A percentile compares a stretch with the other conserved stretches of the same genome.
phyloP scores from a whole-genome alignment of 805 yeast genomes.

The Hanseniaspora meyeri region DNA sequence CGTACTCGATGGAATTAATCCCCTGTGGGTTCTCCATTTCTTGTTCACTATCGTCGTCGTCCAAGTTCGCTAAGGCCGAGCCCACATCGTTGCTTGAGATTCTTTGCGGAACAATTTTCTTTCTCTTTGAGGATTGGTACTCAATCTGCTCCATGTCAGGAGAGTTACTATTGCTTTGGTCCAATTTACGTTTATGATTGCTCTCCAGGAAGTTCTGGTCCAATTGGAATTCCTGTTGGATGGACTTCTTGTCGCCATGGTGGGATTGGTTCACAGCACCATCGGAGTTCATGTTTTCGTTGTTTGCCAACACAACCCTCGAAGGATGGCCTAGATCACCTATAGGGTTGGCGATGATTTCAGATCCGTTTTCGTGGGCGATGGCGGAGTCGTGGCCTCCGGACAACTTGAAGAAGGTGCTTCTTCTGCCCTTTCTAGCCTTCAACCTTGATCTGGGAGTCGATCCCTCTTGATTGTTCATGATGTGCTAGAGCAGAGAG shows the following conservation, averaged over 20 bases:
- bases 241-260: slow-evolving; percentile 2
- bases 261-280: background rate
- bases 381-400: background rate
- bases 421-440: slow-evolving; percentile 7
- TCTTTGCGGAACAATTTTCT: background rate
- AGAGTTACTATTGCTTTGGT: background rate
- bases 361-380: background rate
- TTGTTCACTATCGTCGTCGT: slow-evolving; percentile 3
- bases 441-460: background rate
- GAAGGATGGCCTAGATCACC: slow-evolving; percentile 7
- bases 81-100: background rate
- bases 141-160: background rate
- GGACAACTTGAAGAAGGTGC: slow-evolving; percentile 1
- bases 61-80: background rate
- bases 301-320: background rate
- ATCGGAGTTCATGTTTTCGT: background rate
- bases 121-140: background rate
- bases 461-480: slow-evolving; percentile 6
- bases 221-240: slow-evolving; percentile 8
- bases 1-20: background rate
- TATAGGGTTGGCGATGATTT: background rate
- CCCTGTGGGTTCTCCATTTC: background rate
- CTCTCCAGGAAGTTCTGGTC: background rate
- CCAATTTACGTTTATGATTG: background rate
- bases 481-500: background rate